phyloP scores from a whole-genome alignment of 2,329 filamentous ascomycete species.

The Penicillium sp. region DNA sequence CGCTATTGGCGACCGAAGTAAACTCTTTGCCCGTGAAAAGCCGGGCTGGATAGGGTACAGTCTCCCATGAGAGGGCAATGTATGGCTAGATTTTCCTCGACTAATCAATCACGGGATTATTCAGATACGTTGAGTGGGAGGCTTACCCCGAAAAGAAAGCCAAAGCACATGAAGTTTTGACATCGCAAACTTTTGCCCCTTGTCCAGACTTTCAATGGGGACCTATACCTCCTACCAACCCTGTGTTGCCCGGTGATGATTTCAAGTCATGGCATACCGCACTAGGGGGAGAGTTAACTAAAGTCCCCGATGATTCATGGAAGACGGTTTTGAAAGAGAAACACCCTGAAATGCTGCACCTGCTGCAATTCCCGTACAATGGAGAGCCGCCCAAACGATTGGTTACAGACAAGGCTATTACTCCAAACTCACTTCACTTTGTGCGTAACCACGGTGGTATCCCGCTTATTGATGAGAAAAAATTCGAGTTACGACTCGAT shows the following conservation, averaged over 20 bases:
- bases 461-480: slow-evolving; percentile 61
- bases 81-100: slow-evolving; percentile 2
- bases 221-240: slow-evolving; percentile 59
- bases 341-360: slow-evolving; percentile 61
- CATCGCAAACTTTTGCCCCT: slow-evolving; percentile 52
- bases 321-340: slow-evolving; percentile 58
- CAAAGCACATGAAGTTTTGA: slow-evolving; percentile 58
- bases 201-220: slow-evolving; percentile 59
- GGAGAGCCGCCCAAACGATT: slow-evolving; percentile 63
- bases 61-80: not conserved
- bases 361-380: slow-evolving; percentile 66
- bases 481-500: slow-evolving; percentile 58
- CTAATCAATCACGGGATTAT: not conserved
- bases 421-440: slow-evolving; percentile 64
- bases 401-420: slow-evolving; percentile 57
- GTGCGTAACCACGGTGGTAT: slow-evolving; percentile 73
- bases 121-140: slow-evolving; percentile 68
- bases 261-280: slow-evolving; percentile 64
- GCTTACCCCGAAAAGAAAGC: slow-evolving; percentile 68
- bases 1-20: slow-evolving; percentile 41
- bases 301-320: slow-evolving; percentile 62
- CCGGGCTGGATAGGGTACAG: slow-evolving; percentile 50
- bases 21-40: slow-evolving; percentile 46
- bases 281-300: slow-evolving; percentile 47
- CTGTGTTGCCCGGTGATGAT: slow-evolving; percentile 56